Evolutionary conservation across 1,139 yeast species (phyloP), one percentile per base, ranked within the genome.

Genomic region (Debaryomycetaceae sp.): DNA sequence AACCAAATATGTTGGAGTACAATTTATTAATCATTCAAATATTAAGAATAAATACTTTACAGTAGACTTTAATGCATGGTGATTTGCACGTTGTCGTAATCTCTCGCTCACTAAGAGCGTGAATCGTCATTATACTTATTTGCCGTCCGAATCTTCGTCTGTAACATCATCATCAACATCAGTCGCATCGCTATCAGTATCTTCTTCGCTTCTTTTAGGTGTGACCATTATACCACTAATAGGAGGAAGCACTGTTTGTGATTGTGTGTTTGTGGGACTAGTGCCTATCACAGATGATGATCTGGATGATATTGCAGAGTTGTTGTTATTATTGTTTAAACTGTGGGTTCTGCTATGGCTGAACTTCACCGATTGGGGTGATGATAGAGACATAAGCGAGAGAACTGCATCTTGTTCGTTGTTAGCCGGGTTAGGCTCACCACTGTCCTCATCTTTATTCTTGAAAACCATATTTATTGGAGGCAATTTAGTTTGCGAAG

Each of bases 371-470:
- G 66, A 45, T 46, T 69, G 73, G 1, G 76, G 75, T 4, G 74
- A 67, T 28, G 75, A 62, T 36, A 71, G 55, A 30, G 75, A 67
- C 76, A 71, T 71, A 39, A 71, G 56, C 14, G 75, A 69, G 37
- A 62, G 53, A 9, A 70, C 73, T 1, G 77, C 77, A 37, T 70
- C 77, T 47, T 70, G 73, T 44, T 70, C 77, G 44, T 55, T 63
- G 15, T 31, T 35, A 8, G 37, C 29, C 17, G 37, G 17, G 8
- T 29, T 18, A 3, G 17, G 17, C 6, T 30, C 40, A 22, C 39
- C 42, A 17, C 37, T 38, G 26, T 46, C 47, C 4, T 36, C 41
- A 11, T 41, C 40, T 16, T 32, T 34, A 15, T 37, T 15, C 11
- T 26, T 33, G n/a, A 34, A 30, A n/a, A 67, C 63, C 4, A 64